Base-by-base conservation (phyloP, 2,329 filamentous ascomycete species). In the Cadophora gregata region DNA sequence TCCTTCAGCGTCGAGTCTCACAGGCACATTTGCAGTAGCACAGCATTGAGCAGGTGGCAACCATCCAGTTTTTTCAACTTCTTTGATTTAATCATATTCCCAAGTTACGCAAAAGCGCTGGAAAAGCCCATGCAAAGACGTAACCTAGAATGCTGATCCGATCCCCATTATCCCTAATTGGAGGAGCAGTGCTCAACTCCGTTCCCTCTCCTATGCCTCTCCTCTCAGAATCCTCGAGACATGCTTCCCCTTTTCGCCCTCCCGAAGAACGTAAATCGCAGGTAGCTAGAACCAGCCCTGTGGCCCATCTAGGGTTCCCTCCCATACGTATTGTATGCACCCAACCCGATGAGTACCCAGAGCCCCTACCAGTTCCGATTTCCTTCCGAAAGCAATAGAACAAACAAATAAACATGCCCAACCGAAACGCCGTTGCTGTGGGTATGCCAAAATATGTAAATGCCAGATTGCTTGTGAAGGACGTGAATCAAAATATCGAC, bases 361-460 rank as follows among this genome's bases (percentile, higher is more conserved):
- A 51, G 31, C 59, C 53, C 36, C 61, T 55, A 48, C 55, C 63
- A 27, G 38, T 25, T 47, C 58, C 36, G 38, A 60, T 21, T 31
- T 42, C 45, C 29, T 21, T 56, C 27, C 53, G 51, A 27, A 33
- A 33, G 36, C 36, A 31, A 50, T 48, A 21, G 36, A 47, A 36
- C 59, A 55, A 55, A 62, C 29, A 19, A 53, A 27, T 27, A 62
- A 63, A 36, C 58, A 61, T 55, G 64, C 62, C 66, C 58, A 61
- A 64, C 71, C 66, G 24, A 66, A 73, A 73, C 72, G 72, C 72
- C 72, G 68, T 64, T 69, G 69, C 69, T 66, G 50, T 68, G 70
- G 70, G 67, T 72, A 69, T 70, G 67, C 67, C 61, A 67, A 66
- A 67, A 58, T 62, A 61, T 66, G 47, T 70, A 62, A 62, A 61